Conservation (phyloP, 805 yeast genomes). For the Ogataea polymorpha region DNA sequence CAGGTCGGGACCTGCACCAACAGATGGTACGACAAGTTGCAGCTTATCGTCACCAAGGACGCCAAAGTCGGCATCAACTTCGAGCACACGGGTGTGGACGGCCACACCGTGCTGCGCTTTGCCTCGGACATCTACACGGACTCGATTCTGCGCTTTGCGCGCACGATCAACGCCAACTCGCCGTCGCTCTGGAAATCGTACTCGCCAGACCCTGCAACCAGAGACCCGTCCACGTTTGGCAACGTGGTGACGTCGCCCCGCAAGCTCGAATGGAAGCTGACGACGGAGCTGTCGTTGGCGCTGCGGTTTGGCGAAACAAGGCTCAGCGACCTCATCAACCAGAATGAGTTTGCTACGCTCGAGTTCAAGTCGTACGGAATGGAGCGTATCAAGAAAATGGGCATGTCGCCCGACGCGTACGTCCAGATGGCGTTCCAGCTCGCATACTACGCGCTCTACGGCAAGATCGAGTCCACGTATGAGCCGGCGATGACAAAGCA, state of each 20-base stretch:
- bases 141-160: slow-evolving; percentile 82
- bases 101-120: slow-evolving; percentile 86
- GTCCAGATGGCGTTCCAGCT: slow-evolving; percentile 93
- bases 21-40: slow-evolving; percentile 89
- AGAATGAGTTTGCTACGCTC: slow-evolving; percentile 79
- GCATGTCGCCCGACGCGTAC: slow-evolving; percentile 91
- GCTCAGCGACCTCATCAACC: slow-evolving; percentile 80
- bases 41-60: slow-evolving; percentile 79
- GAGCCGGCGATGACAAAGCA: slow-evolving; percentile 96
- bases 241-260: slow-evolving; percentile 69
- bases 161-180: slow-evolving; percentile 69
- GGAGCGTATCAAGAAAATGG: slow-evolving; percentile 75
- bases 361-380: slow-evolving; percentile 75
- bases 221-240: slow-evolving; percentile 41
- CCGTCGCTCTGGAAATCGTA: slow-evolving; percentile 66
- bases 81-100: slow-evolving; percentile 94
- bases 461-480: slow-evolving; percentile 89
- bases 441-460: slow-evolving; percentile 87
- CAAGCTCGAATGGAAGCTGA: slow-evolving; percentile 84
- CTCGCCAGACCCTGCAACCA: slow-evolving; percentile 45
- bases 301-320: slow-evolving; percentile 89
- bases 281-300: slow-evolving; percentile 72
- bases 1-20: slow-evolving; percentile 94
- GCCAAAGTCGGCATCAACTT: slow-evolving; percentile 92
- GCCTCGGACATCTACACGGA: slow-evolving; percentile 91